These are phyloP conservation scores for Cornus suecica DNA, from an alignment of 148 eudicot species.

Conservation along the genomic window DNA sequence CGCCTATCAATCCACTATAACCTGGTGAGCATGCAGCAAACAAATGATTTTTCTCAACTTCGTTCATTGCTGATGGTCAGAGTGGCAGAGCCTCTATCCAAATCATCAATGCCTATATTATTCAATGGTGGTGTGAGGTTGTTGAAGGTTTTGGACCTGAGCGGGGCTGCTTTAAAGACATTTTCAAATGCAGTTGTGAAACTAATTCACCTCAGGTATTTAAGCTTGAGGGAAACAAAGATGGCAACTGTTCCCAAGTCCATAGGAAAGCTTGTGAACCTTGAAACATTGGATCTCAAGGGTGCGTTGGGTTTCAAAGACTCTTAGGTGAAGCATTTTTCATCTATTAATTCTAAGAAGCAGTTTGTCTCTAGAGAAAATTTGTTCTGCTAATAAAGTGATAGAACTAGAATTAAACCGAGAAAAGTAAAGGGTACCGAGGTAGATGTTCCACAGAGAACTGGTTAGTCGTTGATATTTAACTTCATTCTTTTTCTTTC, in stretches of 20 bases:
- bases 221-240: constrained; percentile 9
- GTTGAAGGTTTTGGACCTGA: constrained; percentile 7
- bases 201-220: constrained; percentile 4
- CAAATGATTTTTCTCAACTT: background rate
- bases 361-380: too few relatives aligned
- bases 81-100: background rate
- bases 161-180: background rate
- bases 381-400: too few relatives aligned
- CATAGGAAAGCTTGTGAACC: constrained; percentile 3
- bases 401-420: too few relatives aligned
- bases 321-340: too few relatives aligned
- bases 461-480: too few relatives aligned
- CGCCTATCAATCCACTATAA: background rate
- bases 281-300: constrained; percentile 15
- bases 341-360: too few relatives aligned
- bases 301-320: too few relatives aligned
- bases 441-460: too few relatives aligned
- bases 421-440: too few relatives aligned
- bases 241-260: background rate
- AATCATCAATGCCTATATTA: background rate
- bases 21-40: background rate
- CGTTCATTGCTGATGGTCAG: background rate
- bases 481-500: too few relatives aligned
- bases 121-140: background rate
- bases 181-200: constrained; percentile 9